Percentiles rank a stretch among this genome's conserved stretches.
Evolutionary conservation across 768 basidiomycete species (phyloP).

Genomic region (Suillus placidus): DNA sequence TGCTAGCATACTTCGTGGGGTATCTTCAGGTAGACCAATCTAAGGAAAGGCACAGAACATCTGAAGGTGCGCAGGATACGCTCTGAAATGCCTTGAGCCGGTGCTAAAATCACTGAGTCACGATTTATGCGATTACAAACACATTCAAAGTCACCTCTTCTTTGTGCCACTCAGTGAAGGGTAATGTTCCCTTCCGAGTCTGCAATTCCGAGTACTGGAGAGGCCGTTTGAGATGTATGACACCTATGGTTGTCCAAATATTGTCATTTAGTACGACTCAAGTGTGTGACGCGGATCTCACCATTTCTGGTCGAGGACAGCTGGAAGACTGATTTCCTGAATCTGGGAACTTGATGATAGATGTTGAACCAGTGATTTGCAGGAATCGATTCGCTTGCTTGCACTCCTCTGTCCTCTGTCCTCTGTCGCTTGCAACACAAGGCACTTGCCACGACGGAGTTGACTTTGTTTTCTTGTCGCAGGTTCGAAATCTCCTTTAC

Average conservation of each 20-base stretch:
- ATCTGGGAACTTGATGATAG: constrained; percentile 49
- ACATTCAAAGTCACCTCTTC: constrained; percentile 42
- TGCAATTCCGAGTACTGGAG: constrained; percentile 69
- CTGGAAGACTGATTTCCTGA: constrained; percentile 74
- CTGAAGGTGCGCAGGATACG: constrained; percentile 51
- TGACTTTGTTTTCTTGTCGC: constrained; percentile 29
- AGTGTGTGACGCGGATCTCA: constrained; percentile 31
- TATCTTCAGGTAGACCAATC: constrained; percentile 85
- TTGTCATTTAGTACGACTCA: not conserved
- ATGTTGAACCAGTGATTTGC: not conserved
- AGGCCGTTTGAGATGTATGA: constrained; percentile 45
- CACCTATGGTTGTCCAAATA: constrained; percentile 49
- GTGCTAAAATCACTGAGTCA: constrained; percentile 36
- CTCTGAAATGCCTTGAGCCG: constrained; percentile 42
- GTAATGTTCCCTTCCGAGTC: constrained; percentile 84
- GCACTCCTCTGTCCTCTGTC: constrained; percentile 41
- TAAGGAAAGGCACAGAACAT: constrained; percentile 82
- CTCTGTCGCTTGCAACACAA: constrained; percentile 59
- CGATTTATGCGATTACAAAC: not conserved
- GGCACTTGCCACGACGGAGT: constrained; percentile 68
- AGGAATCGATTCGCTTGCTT: constrained; percentile 18
- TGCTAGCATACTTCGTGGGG: constrained; percentile 44
- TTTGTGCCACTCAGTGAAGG: constrained; percentile 57
- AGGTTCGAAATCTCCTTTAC: not conserved
- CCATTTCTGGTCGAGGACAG: constrained; percentile 96